Evolutionary conservation across 495 filamentous ascomycete genomes (phyloP).

Genomic region (Lophiotrema nucula): DNA sequence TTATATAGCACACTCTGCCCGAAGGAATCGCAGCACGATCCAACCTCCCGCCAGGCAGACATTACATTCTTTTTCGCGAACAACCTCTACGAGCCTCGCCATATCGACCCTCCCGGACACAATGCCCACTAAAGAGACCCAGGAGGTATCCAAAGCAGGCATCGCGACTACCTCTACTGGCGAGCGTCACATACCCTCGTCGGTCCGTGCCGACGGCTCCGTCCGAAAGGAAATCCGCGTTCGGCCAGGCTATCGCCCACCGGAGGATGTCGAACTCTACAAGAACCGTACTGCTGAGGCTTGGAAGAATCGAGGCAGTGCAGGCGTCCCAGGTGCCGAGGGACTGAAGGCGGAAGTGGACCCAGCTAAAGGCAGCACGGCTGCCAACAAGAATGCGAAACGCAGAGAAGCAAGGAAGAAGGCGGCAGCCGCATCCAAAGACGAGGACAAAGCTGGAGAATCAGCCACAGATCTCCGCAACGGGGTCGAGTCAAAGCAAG

Average conservation of each 20-base stretch:
- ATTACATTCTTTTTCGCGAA: too few species aligned
- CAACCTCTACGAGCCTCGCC: not conserved
- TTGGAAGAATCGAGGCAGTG: conserved; percentile 77
- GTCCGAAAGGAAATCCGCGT: conserved; percentile 89
- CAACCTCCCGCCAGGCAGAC: not conserved
- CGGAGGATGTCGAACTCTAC: conserved; percentile 95
- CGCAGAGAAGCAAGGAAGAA: conserved; percentile 84
- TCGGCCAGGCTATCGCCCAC: conserved; percentile 86
- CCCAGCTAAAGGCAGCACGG: conserved; percentile 46
- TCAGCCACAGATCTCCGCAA: conserved; percentile 37
- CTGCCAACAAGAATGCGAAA: conserved; percentile 88
- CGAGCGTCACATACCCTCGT: conserved; percentile 84
- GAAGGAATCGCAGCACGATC: not conserved
- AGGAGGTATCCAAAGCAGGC: conserved; percentile 63
- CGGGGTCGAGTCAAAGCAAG: conserved; percentile 9
- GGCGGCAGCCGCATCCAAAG: conserved; percentile 51
- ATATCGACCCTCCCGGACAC: conserved; percentile 1
- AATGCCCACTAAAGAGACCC: conserved; percentile 37
- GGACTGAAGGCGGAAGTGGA: conserved; percentile 46
- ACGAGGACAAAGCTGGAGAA: conserved; percentile 42
- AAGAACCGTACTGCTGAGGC: conserved; percentile 86
- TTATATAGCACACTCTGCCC: not conserved
- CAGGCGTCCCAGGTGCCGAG: conserved; percentile 79
- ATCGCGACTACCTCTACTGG: conserved; percentile 73
- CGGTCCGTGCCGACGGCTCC: conserved; percentile 80